Evolutionary conservation across 2,329 filamentous ascomycete genomes (phyloP), one percentile per base, ranked within the genome.

Genomic region (Setomelanomma holmii): DNA sequence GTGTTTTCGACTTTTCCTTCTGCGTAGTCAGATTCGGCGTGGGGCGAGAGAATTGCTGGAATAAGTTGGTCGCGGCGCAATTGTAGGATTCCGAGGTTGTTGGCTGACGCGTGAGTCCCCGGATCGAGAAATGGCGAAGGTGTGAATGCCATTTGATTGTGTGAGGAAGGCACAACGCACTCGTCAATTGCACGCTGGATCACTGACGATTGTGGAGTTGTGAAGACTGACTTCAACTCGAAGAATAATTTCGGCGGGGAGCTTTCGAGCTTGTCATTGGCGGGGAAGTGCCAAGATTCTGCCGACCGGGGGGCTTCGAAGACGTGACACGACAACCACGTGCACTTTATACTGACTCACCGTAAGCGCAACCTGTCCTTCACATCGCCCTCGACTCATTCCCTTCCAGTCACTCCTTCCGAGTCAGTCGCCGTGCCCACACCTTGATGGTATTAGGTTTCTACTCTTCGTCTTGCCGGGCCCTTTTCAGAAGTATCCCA

Each of bases 41-140:
- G 57, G 11, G 71, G 60, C 27, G 73, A 66, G 61, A 83, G 69
- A 55, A 90, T 86, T 21, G 92, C 81, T 6, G 93, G 91, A 34
- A 92, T 82, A 58, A 93, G 86, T 56, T 89, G 88, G 75, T 98
- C 93, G 76, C 93, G 89, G 55, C 91, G 93, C 45, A 99, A 84
- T 71, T 96, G 90, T 51, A 97, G 82, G 56, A 98, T 89, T 21
- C 92, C 90, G 39, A 98, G 84, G 3, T 83, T 82, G 63, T 89
- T 83, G 19, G 85, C 78, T 10, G 82, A 78, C 4, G 93, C 87
- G 17, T 78, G 76, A 3, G 80, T 69, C 14, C 87, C 86, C 0
- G 90, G 87, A 46, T 89, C 84, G 34, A 98, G 82, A 64, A 99
- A 98, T 0, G 92, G 89, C 8, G 93, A 96, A 1, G 76, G 61